Conservation (phyloP, 345 rosid genomes). For the Corchorus olitorius region DNA sequence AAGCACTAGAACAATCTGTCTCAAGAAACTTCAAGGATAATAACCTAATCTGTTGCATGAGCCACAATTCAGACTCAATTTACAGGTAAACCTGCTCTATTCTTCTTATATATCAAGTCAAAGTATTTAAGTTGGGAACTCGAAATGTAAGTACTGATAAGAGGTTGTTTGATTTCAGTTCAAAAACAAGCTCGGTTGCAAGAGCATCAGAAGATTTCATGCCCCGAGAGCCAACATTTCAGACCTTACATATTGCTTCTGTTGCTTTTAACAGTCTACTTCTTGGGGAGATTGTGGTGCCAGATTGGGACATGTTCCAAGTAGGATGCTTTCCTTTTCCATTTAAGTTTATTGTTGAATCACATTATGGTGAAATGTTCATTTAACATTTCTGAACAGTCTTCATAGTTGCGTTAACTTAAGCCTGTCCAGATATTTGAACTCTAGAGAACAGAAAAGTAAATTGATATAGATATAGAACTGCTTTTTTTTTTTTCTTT, state of each 20-base stretch:
- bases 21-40: constrained; percentile 54
- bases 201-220: constrained; percentile 73
- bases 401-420: background rate
- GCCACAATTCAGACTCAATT: constrained; percentile 58
- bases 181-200: constrained; percentile 46
- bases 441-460: background rate
- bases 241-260: constrained; percentile 57
- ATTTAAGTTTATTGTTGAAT: background rate
- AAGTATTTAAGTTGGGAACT: background rate
- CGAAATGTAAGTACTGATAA: constrained; percentile 15
- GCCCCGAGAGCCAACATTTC: constrained; percentile 57
- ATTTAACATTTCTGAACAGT: background rate
- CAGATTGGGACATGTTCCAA: constrained; percentile 73
- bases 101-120: background rate
- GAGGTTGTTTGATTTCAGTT: constrained; percentile 35
- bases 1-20: constrained; percentile 56
- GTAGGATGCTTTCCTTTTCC: constrained; percentile 32
- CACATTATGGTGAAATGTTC: background rate
- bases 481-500: too few relatives aligned
- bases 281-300: constrained; percentile 58
- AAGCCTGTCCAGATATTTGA: background rate
- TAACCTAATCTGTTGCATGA: constrained; percentile 56
- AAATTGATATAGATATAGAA: background rate
- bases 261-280: constrained; percentile 65
- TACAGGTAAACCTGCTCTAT: constrained; percentile 41